phyloP scores from a whole-genome alignment of 257 asterid species.

The Henckelia pumila region DNA sequence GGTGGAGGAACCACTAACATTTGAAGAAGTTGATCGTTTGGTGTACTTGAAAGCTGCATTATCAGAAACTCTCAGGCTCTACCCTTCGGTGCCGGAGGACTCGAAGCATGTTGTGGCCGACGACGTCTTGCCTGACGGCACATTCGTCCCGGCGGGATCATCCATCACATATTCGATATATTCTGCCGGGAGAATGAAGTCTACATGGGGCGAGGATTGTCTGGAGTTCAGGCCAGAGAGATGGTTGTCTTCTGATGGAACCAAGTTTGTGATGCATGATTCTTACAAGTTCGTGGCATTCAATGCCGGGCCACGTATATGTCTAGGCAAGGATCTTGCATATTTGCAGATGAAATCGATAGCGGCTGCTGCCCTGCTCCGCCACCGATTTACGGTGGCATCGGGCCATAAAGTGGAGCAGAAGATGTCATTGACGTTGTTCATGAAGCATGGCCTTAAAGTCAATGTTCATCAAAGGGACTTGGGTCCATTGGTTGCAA shows the following conservation, averaged over 20 bases:
- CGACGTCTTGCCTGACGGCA: slow-evolving; percentile 78
- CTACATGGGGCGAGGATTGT: slow-evolving; percentile 87
- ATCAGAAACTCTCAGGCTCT: slow-evolving; percentile 74
- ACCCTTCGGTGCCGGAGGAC: slow-evolving; percentile 94
- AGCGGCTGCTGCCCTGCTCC: slow-evolving; percentile 74
- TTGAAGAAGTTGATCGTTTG: slow-evolving; percentile 75
- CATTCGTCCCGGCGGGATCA: slow-evolving; percentile 85
- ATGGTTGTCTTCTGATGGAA: slow-evolving; percentile 53
- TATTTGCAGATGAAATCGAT: slow-evolving; percentile 88
- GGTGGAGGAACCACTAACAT: slow-evolving; percentile 54
- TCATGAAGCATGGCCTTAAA: slow-evolving; percentile 78
- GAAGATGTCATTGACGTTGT: slow-evolving; percentile 84
- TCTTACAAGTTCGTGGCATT: slow-evolving; percentile 76
- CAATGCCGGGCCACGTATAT: slow-evolving; percentile 87
- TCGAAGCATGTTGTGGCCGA: slow-evolving; percentile 80
- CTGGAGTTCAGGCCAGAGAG: slow-evolving; percentile 77
- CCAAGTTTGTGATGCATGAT: slow-evolving; percentile 62
- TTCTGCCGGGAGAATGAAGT: slow-evolving; percentile 82
- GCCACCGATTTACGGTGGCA: slow-evolving; percentile 57
- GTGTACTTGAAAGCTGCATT: slow-evolving; percentile 72
- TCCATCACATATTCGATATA: slow-evolving; percentile 82
- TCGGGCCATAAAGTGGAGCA: slow-evolving; percentile 77
- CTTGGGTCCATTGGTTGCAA: slow-evolving; percentile 30
- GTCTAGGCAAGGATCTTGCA: slow-evolving; percentile 86
- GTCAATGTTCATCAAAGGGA: slow-evolving; percentile 58